Percentiles rank a stretch among this genome's conserved stretches.
Evolutionary conservation across 1,284 basidiomycete species (phyloP).

Genomic region (Thelephora terrestris): DNA sequence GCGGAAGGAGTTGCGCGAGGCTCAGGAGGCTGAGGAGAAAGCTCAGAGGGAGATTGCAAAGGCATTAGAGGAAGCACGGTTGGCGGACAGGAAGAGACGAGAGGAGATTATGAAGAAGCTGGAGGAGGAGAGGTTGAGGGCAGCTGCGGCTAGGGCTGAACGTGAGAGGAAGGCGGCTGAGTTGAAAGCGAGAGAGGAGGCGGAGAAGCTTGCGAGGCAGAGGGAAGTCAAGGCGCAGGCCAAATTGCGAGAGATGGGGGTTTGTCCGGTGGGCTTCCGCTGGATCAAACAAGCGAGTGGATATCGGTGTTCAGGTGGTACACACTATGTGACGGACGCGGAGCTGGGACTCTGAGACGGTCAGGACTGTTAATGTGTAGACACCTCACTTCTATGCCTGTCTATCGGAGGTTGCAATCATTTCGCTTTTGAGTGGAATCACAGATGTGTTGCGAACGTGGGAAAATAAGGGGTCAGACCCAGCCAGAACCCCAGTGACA

Average conservation of each 20-base stretch:
- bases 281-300: conserved; percentile 39
- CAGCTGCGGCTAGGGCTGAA: conserved; percentile 15
- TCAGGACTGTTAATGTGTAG: background rate
- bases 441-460: too few species aligned
- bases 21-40: conserved; percentile 9
- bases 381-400: background rate
- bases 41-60: conserved; percentile 6
- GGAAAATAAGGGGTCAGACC: too few species aligned
- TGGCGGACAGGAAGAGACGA: conserved; percentile 4
- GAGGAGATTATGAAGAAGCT: conserved; percentile 18
- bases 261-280: conserved; percentile 38
- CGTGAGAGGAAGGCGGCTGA: conserved; percentile 22
- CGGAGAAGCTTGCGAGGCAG: conserved; percentile 21
- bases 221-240: conserved; percentile 28
- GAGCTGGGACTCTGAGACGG: conserved; percentile 22
- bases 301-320: conserved; percentile 47
- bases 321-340: conserved; percentile 32
- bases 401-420: too few species aligned
- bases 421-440: too few species aligned
- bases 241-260: conserved; percentile 38
- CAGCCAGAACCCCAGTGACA: too few species aligned
- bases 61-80: conserved; percentile 13
- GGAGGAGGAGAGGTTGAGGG: conserved; percentile 18
- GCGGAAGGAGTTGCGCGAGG: conserved; percentile 14
- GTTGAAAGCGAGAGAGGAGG: conserved; percentile 24